Conservation (phyloP, 352 stramenopile species). For the Pythium monospermum region DNA sequence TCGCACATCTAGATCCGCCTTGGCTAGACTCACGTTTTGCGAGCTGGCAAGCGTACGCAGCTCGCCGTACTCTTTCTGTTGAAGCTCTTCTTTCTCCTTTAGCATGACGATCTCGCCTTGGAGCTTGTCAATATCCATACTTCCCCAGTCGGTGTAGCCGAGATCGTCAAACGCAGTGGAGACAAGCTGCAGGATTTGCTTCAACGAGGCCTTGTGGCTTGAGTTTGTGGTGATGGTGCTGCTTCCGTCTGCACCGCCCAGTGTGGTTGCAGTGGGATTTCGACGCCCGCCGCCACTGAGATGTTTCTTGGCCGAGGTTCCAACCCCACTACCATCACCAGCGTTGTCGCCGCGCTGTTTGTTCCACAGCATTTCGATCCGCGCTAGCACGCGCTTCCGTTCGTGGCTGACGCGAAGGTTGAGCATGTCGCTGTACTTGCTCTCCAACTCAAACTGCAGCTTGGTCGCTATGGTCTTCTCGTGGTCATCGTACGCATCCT, state of each 20-base stretch:
- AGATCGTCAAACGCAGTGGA: slow-evolving; percentile 42
- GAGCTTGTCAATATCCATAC: slow-evolving; percentile 45
- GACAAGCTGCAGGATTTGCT: slow-evolving; percentile 26
- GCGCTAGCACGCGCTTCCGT: slow-evolving; percentile 40
- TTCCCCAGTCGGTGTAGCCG: slow-evolving; percentile 38
- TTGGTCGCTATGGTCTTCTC: slow-evolving; percentile 29
- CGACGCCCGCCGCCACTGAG: no score
- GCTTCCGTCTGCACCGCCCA: no score
- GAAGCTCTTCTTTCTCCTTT: slow-evolving; percentile 15
- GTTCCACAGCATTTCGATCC: slow-evolving; percentile 44
- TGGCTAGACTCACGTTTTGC: slow-evolving; percentile 35
- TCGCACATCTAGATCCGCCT: slow-evolving; percentile 34
- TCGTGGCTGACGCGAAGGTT: slow-evolving; percentile 52
- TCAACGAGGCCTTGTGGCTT: background rate
- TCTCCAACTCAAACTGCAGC: slow-evolving; percentile 46
- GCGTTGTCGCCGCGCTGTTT: no score
- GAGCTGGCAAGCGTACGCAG: slow-evolving; percentile 10
- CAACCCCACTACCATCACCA: background rate
- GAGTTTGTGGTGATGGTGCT: no score
- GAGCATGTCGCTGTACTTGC: slow-evolving; percentile 45
- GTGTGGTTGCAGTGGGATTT: no score
- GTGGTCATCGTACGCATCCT: background rate
- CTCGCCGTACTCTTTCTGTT: slow-evolving; percentile 11
- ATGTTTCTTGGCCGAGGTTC: slow-evolving; percentile 1
- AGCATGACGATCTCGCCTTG: slow-evolving; percentile 22